Evolutionary conservation across 2,329 filamentous ascomycete genomes (phyloP).

Genomic region (Laburnicola sp.): DNA sequence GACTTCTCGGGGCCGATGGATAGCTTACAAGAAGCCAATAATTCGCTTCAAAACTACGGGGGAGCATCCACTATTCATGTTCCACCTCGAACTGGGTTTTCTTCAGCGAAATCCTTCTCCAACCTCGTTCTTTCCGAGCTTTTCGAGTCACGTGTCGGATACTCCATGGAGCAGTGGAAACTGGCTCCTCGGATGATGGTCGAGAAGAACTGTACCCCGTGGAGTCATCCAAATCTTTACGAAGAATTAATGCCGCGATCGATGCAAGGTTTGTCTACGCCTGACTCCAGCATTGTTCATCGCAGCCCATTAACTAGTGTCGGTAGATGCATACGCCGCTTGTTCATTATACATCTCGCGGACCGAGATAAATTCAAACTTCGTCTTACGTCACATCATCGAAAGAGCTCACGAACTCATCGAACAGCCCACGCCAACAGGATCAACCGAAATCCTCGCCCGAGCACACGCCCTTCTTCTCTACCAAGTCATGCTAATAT

Average conservation of each 20-base stretch:
- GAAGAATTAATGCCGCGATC: conserved; percentile 55
- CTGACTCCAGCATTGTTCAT: not conserved
- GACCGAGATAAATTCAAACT: conserved; percentile 52
- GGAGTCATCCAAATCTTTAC: conserved; percentile 59
- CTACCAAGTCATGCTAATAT: conserved; percentile 35
- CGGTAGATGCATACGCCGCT: conserved; percentile 55
- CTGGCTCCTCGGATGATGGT: conserved; percentile 49
- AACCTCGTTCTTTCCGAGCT: conserved; percentile 21
- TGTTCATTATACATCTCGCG: conserved; percentile 59
- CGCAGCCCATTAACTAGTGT: not conserved
- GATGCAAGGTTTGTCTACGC: conserved; percentile 52
- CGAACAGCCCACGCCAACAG: conserved; percentile 16
- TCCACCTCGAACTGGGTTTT: not conserved
- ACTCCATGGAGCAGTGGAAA: conserved; percentile 34
- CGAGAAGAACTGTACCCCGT: conserved; percentile 54
- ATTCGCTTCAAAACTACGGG: conserved; percentile 56
- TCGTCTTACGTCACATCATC: conserved; percentile 56
- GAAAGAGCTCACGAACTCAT: conserved; percentile 51
- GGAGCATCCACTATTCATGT: conserved; percentile 9
- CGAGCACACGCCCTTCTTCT: conserved; percentile 35
- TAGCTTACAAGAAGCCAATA: conserved; percentile 37
- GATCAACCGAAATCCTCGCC: conserved; percentile 28
- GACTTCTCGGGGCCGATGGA: conserved; percentile 16
- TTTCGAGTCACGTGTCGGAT: conserved; percentile 28
- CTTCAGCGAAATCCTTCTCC: conserved; percentile 12